Evolutionary conservation across 768 basidiomycete species (phyloP), one percentile per base, ranked within the genome.

Genomic region (Psilocybe cubensis): DNA sequence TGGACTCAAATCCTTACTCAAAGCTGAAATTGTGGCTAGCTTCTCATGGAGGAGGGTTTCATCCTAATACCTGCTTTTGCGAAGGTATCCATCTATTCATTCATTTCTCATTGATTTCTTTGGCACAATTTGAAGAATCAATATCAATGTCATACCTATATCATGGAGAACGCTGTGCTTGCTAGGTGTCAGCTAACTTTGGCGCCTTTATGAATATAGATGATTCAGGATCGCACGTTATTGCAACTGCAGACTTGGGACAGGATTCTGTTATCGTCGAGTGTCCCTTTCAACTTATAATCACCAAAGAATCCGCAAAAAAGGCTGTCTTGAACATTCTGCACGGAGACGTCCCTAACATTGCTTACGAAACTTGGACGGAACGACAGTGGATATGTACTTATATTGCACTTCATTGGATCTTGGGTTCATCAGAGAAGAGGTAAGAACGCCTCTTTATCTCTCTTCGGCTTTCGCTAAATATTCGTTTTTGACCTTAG

Each of bases 301-400:
- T 93, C 59, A 89, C 89, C 0, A 77, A 79, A n/a, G 70, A 79
- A 27, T 40, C 76, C 0, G 77, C 87, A 2, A 67, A 69, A 49
- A 57, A 62, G 0, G 82, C 83, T 0, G 63, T 92, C 23, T 58
- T 63, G n/a, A 33, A 63, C 0, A 41, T 87, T 17, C 63, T 87
- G 46, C 27, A 48, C 24, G 67, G 57, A 40, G 12, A 66, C 63
- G 10, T 62, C 56, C 3, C 52, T 48, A 9, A 47, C 45, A 14
- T 64, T 74, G 61, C 66, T 71, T n/a, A 57, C 14, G 40, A 42
- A n/a, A 40, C 60, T 17, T 87, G 85, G 83, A 74, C 80, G 14
- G 86, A 85, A 64, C 77, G 88, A 11, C 88, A 92, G 69, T 79
- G 86, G 65, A 85, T 92, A 31, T 83, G 82, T 58, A 73, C 80